Percentiles rank a stretch among this genome's conserved stretches.
These are phyloP conservation scores for Rhodotorula sp. DNA, from an alignment of 1,284 basidiomycete species.

Conservation along the genomic window DNA sequence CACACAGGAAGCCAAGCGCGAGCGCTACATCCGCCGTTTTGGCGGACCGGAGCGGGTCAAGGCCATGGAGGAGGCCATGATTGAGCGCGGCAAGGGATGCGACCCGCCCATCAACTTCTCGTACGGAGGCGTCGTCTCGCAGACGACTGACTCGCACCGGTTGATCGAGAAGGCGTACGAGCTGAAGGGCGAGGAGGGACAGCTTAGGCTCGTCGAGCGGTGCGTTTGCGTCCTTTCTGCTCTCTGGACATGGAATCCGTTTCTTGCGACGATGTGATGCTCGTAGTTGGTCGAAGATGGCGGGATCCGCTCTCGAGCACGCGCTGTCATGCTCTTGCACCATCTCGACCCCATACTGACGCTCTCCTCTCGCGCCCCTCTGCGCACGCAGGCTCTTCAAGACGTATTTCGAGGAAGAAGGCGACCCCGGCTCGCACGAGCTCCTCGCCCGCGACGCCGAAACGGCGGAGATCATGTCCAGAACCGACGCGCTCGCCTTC, in stretches of 20 bases:
- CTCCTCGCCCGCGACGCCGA: conserved; percentile 65
- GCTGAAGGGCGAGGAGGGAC: conserved; percentile 63
- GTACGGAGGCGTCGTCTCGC: conserved; percentile 59
- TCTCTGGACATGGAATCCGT: too few relatives aligned
- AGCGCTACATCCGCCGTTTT: conserved; percentile 59
- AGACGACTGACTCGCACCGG: conserved; percentile 68
- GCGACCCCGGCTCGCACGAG: conserved; percentile 54
- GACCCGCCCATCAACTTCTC: conserved; percentile 62
- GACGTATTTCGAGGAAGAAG: conserved; percentile 63
- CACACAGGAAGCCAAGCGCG: conserved; percentile 51
- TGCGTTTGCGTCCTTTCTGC: neutral
- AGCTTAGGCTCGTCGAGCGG: conserved; percentile 58
- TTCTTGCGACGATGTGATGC: neutral
- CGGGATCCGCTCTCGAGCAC: too few relatives aligned
- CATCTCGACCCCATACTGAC: neutral
- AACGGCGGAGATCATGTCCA: conserved; percentile 58
- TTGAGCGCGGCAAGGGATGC: conserved; percentile 59
- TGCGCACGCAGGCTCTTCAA: conserved; percentile 58
- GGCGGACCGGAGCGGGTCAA: conserved; percentile 60
- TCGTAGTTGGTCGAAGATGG: too few relatives aligned
- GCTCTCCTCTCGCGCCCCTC: too few relatives aligned
- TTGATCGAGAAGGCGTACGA: conserved; percentile 68
- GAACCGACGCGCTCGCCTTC: conserved; percentile 56
- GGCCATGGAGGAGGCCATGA: conserved; percentile 52
- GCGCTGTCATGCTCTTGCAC: neutral